Percentiles rank a stretch among this genome's conserved stretches.
phyloP scores from a whole-genome alignment of 2,329 filamentous ascomycete genomes.

The Colletotrichum siamense region DNA sequence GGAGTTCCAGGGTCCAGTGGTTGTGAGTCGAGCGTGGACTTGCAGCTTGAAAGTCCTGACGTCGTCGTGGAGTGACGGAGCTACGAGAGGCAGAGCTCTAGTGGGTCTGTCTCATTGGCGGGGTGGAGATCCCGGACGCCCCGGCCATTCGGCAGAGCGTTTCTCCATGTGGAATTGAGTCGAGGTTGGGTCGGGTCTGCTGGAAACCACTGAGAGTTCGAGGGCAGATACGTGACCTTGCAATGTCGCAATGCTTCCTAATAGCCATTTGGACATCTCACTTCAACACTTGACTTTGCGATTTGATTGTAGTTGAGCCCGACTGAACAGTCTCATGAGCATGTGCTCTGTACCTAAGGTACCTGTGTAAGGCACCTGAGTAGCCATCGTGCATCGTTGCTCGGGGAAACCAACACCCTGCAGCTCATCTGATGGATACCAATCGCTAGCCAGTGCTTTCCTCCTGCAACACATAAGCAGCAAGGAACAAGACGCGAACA shows the following conservation, averaged over 20 bases:
- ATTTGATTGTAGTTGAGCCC: neutral
- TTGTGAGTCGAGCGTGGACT: neutral
- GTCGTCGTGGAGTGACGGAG: neutral
- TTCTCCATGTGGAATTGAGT: slow-evolving; percentile 6
- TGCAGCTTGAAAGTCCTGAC: slow-evolving; percentile 1
- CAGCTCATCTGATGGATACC: neutral
- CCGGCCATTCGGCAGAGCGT: slow-evolving; percentile 10
- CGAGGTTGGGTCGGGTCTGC: neutral
- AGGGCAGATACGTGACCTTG: neutral
- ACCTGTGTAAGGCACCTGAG: neutral
- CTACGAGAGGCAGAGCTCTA: neutral
- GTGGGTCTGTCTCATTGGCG: slow-evolving; percentile 6
- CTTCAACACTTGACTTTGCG: neutral
- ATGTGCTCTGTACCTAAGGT: neutral
- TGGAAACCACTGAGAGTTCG: neutral
- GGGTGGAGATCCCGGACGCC: neutral
- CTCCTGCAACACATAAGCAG: neutral
- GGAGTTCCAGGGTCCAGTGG: neutral
- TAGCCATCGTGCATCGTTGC: neutral
- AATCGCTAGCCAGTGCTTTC: neutral
- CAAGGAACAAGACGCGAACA: neutral
- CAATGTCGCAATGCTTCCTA: neutral
- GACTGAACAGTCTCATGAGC: neutral
- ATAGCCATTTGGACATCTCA: neutral
- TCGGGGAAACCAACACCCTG: neutral